Evolutionary conservation across 306 rosid genomes (phyloP).

Genomic region (Myrica gale): DNA sequence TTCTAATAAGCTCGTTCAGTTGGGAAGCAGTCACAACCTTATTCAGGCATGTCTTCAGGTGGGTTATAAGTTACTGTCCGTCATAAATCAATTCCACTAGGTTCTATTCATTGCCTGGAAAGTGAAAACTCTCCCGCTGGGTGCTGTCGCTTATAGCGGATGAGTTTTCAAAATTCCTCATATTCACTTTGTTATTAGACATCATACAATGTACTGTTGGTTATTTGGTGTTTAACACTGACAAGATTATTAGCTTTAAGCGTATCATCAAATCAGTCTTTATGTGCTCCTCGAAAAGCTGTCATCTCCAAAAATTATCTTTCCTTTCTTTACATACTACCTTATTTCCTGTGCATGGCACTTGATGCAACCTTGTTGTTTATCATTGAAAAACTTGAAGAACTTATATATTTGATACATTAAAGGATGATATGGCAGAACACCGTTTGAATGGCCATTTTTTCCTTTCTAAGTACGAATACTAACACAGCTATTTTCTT

Average conservation of each 20-base stretch:
- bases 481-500: constrained; percentile 7
- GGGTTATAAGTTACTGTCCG: constrained; percentile 17
- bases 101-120: constrained; percentile 3
- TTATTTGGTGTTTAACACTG: neutral
- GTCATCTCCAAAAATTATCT: neutral
- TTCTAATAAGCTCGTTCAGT: constrained; percentile 73
- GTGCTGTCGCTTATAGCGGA: neutral
- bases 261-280: neutral
- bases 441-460: neutral
- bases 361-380: neutral
- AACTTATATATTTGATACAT: constrained; percentile 10
- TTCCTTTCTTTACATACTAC: neutral
- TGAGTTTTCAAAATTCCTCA: neutral
- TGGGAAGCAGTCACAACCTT: constrained; percentile 58
- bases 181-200: neutral
- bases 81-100: neutral
- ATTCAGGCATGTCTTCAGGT: constrained; percentile 81
- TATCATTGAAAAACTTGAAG: neutral
- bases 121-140: neutral
- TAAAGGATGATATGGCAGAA: neutral
- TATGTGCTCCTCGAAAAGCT: neutral
- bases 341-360: neutral
- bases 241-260: neutral
- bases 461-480: neutral
- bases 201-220: neutral